Evolutionary conservation across 78 protist genomes (phyloP), one percentile per base, ranked within the genome.

Genomic region (Cyanophora paradoxa): DNA sequence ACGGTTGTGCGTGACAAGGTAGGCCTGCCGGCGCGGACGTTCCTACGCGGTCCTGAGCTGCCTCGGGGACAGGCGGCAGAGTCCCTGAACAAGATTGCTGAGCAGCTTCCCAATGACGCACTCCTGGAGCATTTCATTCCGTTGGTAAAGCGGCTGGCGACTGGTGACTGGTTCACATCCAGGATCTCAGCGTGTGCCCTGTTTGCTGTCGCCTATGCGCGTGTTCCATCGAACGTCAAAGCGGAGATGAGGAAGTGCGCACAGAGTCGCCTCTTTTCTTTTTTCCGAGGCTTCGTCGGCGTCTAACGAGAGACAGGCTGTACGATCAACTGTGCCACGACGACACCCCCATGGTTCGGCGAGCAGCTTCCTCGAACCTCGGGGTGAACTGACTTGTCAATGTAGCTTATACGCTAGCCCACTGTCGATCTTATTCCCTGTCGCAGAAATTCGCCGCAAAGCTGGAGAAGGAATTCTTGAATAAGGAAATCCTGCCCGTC

Each of bases 281-380:
- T 10, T 10, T 22, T 13, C 52, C 33, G 16, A 8, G 22, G 33
- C 52, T 16, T 26, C 31, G 20, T 2, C 31, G 31, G 16, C 30
- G 31, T 13, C 52, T 11, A 3, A 11, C n/a, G 26, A 7, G 7
- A 5, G 31, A 71, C 50, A 58, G 81, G 37, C 26, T 88, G 16
- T 93, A 87, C 26, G n/a, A 24, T n/a, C 62, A 73, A 44, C 83
- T 94, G 28, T 86, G 93, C 69, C 78, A 72, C 4, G 98, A 94
- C 52, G 95, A 90, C 71, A 88, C 95, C 20, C 95, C 98, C 30
- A 91, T 92, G 93, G 96, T 94, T 34, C 86, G 96, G 54, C 79
- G 96, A 33, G 93, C 97, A 0, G 95, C 95, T 3, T 85, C 89
- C 20, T 16, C 79, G 19, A n/a, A 72, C 56, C 78, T 94, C 42